A percentile compares a stretch with the other conserved stretches of the same genome.
These are phyloP conservation scores for Raffaelea ambrosiae DNA, from an alignment of 2,329 filamentous ascomycete genomes.

Conservation along the genomic window DNA sequence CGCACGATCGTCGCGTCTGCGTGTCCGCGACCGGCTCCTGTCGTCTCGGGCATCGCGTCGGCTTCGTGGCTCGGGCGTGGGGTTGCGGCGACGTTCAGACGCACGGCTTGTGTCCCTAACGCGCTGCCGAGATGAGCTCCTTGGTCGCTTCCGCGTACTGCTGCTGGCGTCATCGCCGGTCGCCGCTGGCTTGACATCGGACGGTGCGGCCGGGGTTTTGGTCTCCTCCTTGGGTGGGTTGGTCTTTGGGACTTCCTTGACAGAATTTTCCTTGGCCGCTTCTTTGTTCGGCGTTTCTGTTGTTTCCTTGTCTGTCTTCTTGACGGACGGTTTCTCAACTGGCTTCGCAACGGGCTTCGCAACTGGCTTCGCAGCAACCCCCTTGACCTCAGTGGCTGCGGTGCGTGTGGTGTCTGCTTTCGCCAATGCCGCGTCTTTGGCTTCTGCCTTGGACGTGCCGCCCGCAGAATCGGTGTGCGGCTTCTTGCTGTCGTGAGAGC, in stretches of 20 bases:
- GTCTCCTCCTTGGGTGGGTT: conserved; percentile 16
- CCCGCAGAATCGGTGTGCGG: conserved; percentile 16
- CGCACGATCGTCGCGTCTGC: conserved; percentile 1
- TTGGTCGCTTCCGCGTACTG: conserved; percentile 9
- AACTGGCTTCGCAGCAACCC: no score
- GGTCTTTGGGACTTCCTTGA: conserved; percentile 21
- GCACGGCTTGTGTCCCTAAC: conserved; percentile 18
- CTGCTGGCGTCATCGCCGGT: neutral
- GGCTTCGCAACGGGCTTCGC: no score
- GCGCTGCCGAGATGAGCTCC: conserved; percentile 20
- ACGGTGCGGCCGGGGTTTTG: conserved; percentile 8
- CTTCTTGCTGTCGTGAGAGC: conserved; percentile 28
- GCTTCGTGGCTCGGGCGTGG: conserved; percentile 11
- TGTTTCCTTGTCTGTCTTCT: neutral
- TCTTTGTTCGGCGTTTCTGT: conserved; percentile 21
- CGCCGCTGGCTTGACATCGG: neutral
- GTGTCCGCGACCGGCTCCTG: conserved; percentile 17
- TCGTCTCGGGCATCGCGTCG: conserved; percentile 18
- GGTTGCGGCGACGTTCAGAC: conserved; percentile 17
- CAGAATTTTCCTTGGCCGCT: neutral
- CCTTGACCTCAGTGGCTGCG: no score
- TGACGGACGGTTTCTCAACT: no score
- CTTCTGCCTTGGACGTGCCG: conserved; percentile 4
- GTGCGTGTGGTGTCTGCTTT: no score
- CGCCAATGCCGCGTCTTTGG: conserved; percentile 7